Evolutionary conservation across 805 yeast genomes (phyloP).

Genomic region (Priceomyces castillae): DNA sequence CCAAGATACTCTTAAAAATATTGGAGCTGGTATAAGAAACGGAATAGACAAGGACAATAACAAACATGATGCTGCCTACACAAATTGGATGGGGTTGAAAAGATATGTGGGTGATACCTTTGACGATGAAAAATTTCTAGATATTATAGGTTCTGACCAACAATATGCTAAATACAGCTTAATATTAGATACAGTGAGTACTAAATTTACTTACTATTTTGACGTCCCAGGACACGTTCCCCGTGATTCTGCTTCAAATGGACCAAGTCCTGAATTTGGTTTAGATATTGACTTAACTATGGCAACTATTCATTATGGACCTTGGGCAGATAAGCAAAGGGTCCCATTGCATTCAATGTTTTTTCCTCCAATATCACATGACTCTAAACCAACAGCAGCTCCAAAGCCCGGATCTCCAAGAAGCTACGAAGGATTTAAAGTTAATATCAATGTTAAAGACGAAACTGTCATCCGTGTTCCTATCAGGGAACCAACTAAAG

Average conservation of each 20-base stretch:
- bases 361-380: constrained; percentile 65
- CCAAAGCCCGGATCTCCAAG: constrained; percentile 53
- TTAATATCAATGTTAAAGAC: constrained; percentile 58
- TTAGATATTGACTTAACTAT: constrained; percentile 55
- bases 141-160: constrained; percentile 39
- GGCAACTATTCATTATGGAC: constrained; percentile 80
- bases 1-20: constrained; percentile 14
- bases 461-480: constrained; percentile 75
- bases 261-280: constrained; percentile 42
- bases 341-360: constrained; percentile 59
- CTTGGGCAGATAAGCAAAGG: constrained; percentile 93
- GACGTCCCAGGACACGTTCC: constrained; percentile 63
- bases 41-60: constrained; percentile 5
- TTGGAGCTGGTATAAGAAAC: constrained; percentile 5
- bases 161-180: constrained; percentile 85
- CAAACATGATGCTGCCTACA: constrained; percentile 5
- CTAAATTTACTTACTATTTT: constrained; percentile 58
- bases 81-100: constrained; percentile 73
- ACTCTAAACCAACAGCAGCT: constrained; percentile 36
- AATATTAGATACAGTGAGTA: constrained; percentile 57
- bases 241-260: background rate
- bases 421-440: constrained; percentile 52
- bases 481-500: constrained; percentile 80
- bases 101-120: constrained; percentile 53
- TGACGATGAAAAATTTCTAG: constrained; percentile 23